Percentiles rank a stretch among this genome's conserved stretches.
These are phyloP conservation scores for Candida caryicola DNA, from an alignment of 805 yeast genomes.

Conservation along the genomic window DNA sequence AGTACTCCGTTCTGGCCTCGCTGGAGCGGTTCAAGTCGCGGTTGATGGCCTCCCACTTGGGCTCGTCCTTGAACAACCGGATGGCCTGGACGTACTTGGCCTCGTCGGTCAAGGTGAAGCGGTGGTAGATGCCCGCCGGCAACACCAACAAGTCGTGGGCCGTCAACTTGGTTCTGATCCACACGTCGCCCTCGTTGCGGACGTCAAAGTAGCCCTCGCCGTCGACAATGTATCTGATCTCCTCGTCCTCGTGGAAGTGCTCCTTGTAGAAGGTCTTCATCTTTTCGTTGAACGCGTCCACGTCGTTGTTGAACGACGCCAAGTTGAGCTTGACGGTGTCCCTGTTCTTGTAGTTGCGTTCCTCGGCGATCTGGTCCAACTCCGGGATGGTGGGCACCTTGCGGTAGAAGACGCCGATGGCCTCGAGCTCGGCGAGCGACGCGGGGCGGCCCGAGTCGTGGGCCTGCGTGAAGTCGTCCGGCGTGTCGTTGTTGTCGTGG, in stretches of 20 bases:
- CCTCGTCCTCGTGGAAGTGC: constrained; percentile 96
- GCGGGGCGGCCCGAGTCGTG: constrained; percentile 71
- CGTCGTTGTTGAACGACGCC: constrained; percentile 58
- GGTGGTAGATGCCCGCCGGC: constrained; percentile 93
- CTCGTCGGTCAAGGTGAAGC: constrained; percentile 71
- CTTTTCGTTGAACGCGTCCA: constrained; percentile 55
- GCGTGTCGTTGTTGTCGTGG: constrained; percentile 58
- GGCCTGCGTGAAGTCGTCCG: constrained; percentile 58
- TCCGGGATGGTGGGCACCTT: constrained; percentile 47
- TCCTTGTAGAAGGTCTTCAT: constrained; percentile 72
- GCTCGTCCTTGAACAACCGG: constrained; percentile 88
- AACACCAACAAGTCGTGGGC: constrained; percentile 67
- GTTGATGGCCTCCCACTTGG: constrained; percentile 89
- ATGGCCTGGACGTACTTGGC: constrained; percentile 68
- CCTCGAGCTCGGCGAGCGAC: constrained; percentile 44
- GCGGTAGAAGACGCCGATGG: constrained; percentile 68
- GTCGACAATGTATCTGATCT: constrained; percentile 82
- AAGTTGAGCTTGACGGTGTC: constrained; percentile 66
- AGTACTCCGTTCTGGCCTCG: constrained; percentile 36
- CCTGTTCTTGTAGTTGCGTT: constrained; percentile 75
- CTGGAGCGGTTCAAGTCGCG: constrained; percentile 47
- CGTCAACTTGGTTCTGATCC: constrained; percentile 73
- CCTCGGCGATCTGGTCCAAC: constrained; percentile 64
- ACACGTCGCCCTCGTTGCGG: constrained; percentile 55
- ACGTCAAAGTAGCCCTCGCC: constrained; percentile 94